A percentile compares a stretch with the other conserved stretches of the same genome.
phyloP scores from a whole-genome alignment of 805 yeast genomes.

The Ogataea nonfermentans region DNA sequence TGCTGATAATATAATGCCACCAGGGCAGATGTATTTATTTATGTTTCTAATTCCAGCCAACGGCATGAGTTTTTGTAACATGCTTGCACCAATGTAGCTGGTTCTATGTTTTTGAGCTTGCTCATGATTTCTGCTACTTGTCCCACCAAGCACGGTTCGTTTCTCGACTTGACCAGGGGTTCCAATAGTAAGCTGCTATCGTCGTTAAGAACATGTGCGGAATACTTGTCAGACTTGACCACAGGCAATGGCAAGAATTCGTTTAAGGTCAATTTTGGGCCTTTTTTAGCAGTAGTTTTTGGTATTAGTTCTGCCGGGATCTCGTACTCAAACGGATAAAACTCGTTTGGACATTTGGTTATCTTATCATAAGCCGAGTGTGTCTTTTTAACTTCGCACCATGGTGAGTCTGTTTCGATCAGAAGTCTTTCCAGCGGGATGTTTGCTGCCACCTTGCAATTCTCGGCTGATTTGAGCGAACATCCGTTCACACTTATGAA shows the following conservation, averaged over 20 bases:
- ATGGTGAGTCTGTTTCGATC: slow-evolving; percentile 96
- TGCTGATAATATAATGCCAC: slow-evolving; percentile 14
- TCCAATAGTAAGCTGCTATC: slow-evolving; percentile 25
- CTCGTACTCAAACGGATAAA: slow-evolving; percentile 43
- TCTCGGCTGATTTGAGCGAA: slow-evolving; percentile 76
- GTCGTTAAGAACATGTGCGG: slow-evolving; percentile 30
- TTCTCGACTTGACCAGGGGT: slow-evolving; percentile 74
- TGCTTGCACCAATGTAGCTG: slow-evolving; percentile 43
- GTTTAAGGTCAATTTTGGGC: slow-evolving; percentile 37
- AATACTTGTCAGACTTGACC: slow-evolving; percentile 55
- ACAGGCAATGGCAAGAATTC: slow-evolving; percentile 59
- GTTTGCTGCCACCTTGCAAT: slow-evolving; percentile 57
- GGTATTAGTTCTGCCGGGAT: slow-evolving; percentile 13
- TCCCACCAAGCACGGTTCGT: slow-evolving; percentile 88
- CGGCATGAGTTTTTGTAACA: slow-evolving; percentile 52
- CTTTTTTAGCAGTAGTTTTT: slow-evolving; percentile 18
- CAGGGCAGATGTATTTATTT: slow-evolving; percentile 10
- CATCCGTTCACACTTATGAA: slow-evolving; percentile 91
- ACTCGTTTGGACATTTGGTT: slow-evolving; percentile 52
- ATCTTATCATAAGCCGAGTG: slow-evolving; percentile 70
- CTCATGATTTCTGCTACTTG: slow-evolving; percentile 72
- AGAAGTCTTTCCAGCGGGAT: slow-evolving; percentile 73
- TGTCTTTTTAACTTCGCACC: slow-evolving; percentile 91
- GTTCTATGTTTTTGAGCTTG: slow-evolving; percentile 42
- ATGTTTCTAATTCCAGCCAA: slow-evolving; percentile 25